phyloP scores from a whole-genome alignment of 2,329 filamentous ascomycete genomes.

The Coniella vitis region DNA sequence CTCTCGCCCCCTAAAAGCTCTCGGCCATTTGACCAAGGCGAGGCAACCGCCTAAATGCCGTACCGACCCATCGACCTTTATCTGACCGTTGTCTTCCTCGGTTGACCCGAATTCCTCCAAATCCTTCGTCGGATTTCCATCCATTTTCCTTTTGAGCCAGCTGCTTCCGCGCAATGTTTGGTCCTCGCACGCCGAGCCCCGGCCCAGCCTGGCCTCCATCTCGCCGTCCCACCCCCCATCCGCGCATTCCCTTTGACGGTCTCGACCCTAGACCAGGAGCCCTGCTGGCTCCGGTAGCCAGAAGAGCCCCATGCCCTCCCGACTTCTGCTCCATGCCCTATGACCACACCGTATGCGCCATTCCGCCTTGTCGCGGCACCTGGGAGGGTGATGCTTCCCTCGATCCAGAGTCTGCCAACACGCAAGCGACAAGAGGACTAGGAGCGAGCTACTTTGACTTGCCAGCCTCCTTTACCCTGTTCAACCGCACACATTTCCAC shows the following conservation, averaged over 20 bases:
- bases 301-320: not conserved
- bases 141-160: too few species aligned
- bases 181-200: not conserved
- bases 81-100: too few species aligned
- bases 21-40: too few species aligned
- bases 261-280: not conserved
- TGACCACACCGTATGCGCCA: not conserved
- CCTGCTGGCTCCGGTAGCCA: not conserved
- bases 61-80: too few species aligned
- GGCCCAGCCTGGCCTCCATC: not conserved
- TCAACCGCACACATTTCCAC: not conserved
- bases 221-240: not conserved
- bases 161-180: not conserved
- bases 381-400: not conserved
- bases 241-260: not conserved
- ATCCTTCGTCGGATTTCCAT: too few species aligned
- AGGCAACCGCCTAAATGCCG: too few species aligned
- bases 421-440: too few species aligned
- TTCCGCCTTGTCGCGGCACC: not conserved
- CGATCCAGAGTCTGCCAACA: not conserved
- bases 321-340: not conserved
- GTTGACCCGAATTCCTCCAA: too few species aligned
- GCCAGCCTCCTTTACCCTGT: constrained; percentile 1
- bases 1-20: too few species aligned
- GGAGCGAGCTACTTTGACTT: not conserved